Evolutionary conservation across 164 flowering plant species (phyloP).

Genomic region (Tinospora cordifolia): DNA sequence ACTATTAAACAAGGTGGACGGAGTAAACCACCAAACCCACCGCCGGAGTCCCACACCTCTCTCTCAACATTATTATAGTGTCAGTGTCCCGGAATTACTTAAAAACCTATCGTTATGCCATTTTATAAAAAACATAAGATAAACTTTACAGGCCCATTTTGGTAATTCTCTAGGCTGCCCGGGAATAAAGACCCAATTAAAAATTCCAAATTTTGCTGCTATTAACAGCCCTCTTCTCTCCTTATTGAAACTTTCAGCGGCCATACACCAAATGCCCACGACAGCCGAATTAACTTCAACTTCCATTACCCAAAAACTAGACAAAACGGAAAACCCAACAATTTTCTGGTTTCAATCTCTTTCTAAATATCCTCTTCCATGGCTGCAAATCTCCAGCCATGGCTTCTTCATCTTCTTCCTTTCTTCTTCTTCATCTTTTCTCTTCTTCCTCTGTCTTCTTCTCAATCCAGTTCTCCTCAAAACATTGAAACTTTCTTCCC

Average conservation of each 20-base stretch:
- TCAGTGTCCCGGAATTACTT: background rate
- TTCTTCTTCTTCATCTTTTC: conserved; percentile 18
- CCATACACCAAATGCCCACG: conserved; percentile 11
- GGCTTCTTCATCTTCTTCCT: conserved; percentile 15
- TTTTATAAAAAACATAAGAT: too few relatives aligned
- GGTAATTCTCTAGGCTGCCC: conserved; percentile 10
- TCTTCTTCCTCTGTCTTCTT: conserved; percentile 20
- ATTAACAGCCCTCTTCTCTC: conserved; percentile 21
- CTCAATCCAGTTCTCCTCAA: conserved; percentile 32
- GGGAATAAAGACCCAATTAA: conserved; percentile 2
- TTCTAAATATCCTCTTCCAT: conserved; percentile 15
- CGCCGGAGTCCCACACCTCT: background rate
- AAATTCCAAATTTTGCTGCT: conserved; percentile 11
- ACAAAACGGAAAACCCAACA: background rate
- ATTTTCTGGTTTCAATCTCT: conserved; percentile 10
- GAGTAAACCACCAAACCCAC: conserved; percentile 14
- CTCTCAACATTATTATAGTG: too few relatives aligned
- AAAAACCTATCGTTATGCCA: background rate
- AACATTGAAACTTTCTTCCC: conserved; percentile 42
- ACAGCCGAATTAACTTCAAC: conserved; percentile 1
- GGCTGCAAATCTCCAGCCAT: conserved; percentile 23
- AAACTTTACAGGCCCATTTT: conserved; percentile 9
- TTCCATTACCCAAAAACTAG: background rate
- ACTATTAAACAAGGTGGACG: conserved; percentile 12
- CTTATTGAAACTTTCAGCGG: conserved; percentile 36